A percentile compares a stretch with the other conserved stretches of the same genome.
These are phyloP conservation scores for Brassica hybrid DNA, from an alignment of 441 rosid species.

Conservation along the genomic window DNA sequence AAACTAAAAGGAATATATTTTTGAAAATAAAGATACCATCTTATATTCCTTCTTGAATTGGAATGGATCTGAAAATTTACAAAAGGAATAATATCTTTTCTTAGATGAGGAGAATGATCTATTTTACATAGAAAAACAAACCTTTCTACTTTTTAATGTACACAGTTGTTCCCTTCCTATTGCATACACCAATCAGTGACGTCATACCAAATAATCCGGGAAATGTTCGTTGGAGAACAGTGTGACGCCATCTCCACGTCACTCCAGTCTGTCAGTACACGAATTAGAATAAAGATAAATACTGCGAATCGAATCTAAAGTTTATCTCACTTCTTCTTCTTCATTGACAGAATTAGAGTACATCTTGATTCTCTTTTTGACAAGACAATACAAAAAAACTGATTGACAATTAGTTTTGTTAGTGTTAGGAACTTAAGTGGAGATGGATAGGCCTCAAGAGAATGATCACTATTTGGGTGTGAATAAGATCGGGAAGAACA, in stretches of 20 bases:
- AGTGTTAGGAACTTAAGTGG: background rate
- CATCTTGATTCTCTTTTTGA: too few species aligned
- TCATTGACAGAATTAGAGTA: too few species aligned
- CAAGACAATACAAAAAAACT: too few species aligned
- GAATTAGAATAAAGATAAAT: background rate
- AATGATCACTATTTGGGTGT: constrained; percentile 74
- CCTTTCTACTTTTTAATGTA: background rate
- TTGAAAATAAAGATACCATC: too few species aligned
- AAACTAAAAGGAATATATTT: too few species aligned
- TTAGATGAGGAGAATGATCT: background rate
- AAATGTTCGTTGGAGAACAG: background rate
- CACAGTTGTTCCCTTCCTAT: background rate
- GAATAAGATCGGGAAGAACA: constrained; percentile 81
- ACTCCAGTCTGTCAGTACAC: constrained; percentile 15
- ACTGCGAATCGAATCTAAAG: background rate
- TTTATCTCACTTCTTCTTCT: background rate
- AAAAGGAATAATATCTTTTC: background rate
- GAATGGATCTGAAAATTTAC: background rate
- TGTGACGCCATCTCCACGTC: constrained; percentile 8
- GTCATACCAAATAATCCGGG: background rate
- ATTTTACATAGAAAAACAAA: background rate
- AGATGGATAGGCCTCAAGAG: constrained; percentile 75
- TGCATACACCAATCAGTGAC: background rate
- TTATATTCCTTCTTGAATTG: background rate
- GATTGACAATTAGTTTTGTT: too few species aligned